Conservation (phyloP, 2,329 filamentous ascomycete genomes). For the Aspergillus pseudotamarii region DNA sequence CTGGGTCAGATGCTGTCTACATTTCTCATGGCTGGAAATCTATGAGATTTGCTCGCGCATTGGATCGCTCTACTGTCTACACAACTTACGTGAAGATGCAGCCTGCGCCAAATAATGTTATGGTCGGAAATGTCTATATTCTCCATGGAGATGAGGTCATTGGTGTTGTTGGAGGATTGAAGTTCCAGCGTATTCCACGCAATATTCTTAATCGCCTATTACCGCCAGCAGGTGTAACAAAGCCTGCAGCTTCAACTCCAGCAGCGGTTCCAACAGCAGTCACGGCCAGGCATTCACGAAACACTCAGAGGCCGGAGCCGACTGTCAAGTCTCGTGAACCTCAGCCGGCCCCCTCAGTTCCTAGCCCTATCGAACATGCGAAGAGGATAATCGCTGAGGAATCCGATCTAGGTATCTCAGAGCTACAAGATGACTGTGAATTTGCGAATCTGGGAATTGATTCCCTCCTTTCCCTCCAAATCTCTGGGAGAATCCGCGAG, state of each 20-base stretch:
- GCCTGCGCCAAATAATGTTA: background rate
- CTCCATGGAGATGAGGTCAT: background rate
- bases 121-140: background rate
- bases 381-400: slow-evolving; percentile 22
- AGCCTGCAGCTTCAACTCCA: background rate
- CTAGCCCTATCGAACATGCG: background rate
- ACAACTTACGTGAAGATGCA: background rate
- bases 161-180: background rate
- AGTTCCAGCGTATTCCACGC: background rate
- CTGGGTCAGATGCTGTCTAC: background rate
- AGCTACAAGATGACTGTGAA: slow-evolving; percentile 27
- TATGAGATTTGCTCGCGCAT: background rate
- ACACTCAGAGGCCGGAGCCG: background rate
- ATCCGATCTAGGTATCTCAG: slow-evolving; percentile 37
- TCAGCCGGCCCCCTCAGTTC: background rate
- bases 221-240: background rate
- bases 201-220: background rate
- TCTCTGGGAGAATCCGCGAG: slow-evolving; percentile 36
- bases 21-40: background rate
- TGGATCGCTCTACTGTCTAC: background rate
- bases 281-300: background rate
- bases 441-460: slow-evolving; percentile 40
- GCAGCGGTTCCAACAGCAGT: background rate
- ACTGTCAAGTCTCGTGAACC: background rate
- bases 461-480: slow-evolving; percentile 37